These are phyloP conservation scores for Macrotyloma uniflorum DNA, from an alignment of 306 rosid genomes.

Conservation along the genomic window DNA sequence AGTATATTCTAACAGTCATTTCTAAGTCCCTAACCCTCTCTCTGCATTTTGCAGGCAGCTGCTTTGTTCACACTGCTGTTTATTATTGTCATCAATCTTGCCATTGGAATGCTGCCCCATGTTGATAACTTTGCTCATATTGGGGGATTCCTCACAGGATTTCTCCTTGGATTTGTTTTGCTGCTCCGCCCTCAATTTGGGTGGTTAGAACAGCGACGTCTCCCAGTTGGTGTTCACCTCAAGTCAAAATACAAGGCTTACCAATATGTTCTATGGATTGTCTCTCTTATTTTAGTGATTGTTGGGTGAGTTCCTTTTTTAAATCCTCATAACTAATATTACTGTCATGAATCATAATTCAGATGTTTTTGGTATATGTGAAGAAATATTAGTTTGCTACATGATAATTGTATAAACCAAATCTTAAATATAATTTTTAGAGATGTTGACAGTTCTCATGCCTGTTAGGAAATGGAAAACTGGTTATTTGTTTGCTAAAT, in stretches of 20 bases:
- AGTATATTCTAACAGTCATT: constrained; percentile 1
- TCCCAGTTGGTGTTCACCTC: constrained; percentile 53
- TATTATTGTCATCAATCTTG: constrained; percentile 72
- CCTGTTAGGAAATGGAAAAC: neutral
- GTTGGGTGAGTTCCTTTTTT: constrained; percentile 58
- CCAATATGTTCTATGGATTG: constrained; percentile 72
- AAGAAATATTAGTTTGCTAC: neutral
- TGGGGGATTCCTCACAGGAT: constrained; percentile 78
- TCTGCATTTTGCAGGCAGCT: constrained; percentile 60
- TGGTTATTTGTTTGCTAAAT: neutral
- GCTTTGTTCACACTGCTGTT: constrained; percentile 71
- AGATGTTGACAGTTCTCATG: neutral
- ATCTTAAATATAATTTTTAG: neutral
- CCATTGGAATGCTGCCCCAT: constrained; percentile 79
- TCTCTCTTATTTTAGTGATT: constrained; percentile 57
- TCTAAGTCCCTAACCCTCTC: constrained; percentile 10
- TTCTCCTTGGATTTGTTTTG: constrained; percentile 77
- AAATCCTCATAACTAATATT: neutral
- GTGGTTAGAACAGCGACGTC: constrained; percentile 59
- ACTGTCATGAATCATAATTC: neutral
- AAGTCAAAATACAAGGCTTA: constrained; percentile 71
- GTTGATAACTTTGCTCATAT: constrained; percentile 88
- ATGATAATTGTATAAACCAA: neutral
- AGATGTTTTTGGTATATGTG: neutral
- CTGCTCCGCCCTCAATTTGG: constrained; percentile 77